Evolutionary conservation across 768 basidiomycete genomes (phyloP).

Genomic region (Mycena floridula): DNA sequence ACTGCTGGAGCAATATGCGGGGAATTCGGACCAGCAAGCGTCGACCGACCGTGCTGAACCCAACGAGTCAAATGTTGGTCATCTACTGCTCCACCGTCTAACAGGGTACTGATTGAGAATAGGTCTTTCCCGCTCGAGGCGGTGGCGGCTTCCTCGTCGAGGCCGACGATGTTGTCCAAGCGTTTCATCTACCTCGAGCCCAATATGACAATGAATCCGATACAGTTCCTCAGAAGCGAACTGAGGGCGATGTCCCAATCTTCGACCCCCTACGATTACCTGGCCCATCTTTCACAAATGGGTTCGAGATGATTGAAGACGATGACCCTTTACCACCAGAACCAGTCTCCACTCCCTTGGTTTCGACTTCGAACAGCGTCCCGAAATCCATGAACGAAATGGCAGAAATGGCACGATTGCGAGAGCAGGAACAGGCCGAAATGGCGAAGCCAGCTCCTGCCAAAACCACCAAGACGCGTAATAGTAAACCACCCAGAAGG

Average conservation of each 20-base stretch:
- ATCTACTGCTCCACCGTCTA: too few relatives aligned
- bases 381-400: conserved; percentile 65
- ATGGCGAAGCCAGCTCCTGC: background rate
- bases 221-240: background rate
- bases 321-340: conserved; percentile 24
- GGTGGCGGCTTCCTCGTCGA: conserved; percentile 63
- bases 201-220: background rate
- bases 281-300: too few relatives aligned
- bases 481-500: background rate
- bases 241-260: background rate
- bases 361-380: background rate
- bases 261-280: conserved; percentile 17
- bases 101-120: too few relatives aligned
- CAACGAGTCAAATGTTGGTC: too few relatives aligned
- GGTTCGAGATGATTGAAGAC: conserved; percentile 12
- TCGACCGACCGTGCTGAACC: too few relatives aligned
- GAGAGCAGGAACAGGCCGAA: background rate
- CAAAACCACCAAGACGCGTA: background rate
- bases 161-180: conserved; percentile 68
- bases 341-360: conserved; percentile 6
- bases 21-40: too few relatives aligned
- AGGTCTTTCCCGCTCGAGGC: conserved; percentile 2
- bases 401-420: conserved; percentile 29
- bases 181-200: conserved; percentile 52
- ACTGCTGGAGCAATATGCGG: conserved; percentile 74